Evolutionary conservation across 495 filamentous ascomycete species (phyloP).

Genomic region (Xylaria castorea): DNA sequence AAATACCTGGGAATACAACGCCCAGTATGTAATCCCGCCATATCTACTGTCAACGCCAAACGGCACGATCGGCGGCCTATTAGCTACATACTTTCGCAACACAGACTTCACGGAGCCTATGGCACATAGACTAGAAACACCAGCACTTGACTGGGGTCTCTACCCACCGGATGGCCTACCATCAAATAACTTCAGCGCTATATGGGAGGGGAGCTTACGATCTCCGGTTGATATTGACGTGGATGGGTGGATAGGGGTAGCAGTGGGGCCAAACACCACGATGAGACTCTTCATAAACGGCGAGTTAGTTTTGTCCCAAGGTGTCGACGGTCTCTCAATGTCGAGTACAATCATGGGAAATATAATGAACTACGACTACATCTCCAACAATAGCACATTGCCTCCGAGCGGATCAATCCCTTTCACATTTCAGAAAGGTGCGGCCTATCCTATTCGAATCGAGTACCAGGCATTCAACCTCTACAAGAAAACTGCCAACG

Average conservation of each 20-base stretch:
- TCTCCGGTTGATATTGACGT: slow-evolving; percentile 46
- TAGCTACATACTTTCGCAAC: slow-evolving; percentile 51
- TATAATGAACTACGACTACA: slow-evolving; percentile 41
- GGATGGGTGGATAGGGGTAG: slow-evolving; percentile 46
- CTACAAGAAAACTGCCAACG: slow-evolving; percentile 49
- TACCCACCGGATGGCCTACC: slow-evolving; percentile 49
- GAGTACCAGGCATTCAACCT: slow-evolving; percentile 55
- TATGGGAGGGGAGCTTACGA: slow-evolving; percentile 49
- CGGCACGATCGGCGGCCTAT: slow-evolving; percentile 42
- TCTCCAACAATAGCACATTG: slow-evolving; percentile 35
- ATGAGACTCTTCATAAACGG: slow-evolving; percentile 47
- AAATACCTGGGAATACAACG: slow-evolving; percentile 52
- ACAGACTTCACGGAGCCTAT: slow-evolving; percentile 44
- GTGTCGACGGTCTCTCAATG: slow-evolving; percentile 31
- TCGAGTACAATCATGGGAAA: slow-evolving; percentile 41
- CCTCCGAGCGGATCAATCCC: slow-evolving; percentile 44
- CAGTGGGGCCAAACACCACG: slow-evolving; percentile 48
- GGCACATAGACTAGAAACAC: slow-evolving; percentile 41
- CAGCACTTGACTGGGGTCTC: slow-evolving; percentile 50
- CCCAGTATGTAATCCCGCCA: slow-evolving; percentile 49
- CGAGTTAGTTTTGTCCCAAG: slow-evolving; percentile 29
- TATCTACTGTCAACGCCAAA: slow-evolving; percentile 47
- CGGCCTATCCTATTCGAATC: slow-evolving; percentile 46
- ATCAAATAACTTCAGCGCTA: slow-evolving; percentile 53
- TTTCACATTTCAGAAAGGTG: slow-evolving; percentile 47